Percentiles rank a stretch among this genome's conserved stretches.
Evolutionary conservation across 192 early-diverging fungal species (phyloP).

Genomic region (Backusella tuberculispora): DNA sequence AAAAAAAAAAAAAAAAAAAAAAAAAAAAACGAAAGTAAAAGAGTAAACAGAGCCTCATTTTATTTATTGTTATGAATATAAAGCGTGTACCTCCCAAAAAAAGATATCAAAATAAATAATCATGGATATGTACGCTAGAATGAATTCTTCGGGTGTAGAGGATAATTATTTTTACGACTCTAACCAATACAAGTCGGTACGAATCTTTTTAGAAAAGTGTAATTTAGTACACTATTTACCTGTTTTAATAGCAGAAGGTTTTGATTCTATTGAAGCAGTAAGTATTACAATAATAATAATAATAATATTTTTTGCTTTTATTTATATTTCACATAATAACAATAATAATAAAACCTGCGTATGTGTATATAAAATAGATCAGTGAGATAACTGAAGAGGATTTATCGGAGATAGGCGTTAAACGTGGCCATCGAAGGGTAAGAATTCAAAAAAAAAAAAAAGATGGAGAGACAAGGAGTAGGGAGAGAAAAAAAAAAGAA

Average conservation of each 20-base stretch:
- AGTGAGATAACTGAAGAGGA: conserved; percentile 44
- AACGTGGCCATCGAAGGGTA: conserved; percentile 49
- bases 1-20: not conserved
- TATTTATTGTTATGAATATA: too few species aligned
- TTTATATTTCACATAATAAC: not conserved
- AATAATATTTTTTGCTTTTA: not conserved
- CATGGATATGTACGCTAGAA: not conserved
- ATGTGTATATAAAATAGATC: conserved; percentile 26
- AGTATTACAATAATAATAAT: not conserved
- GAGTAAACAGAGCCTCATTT: too few species aligned
- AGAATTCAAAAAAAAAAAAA: conserved; percentile 6
- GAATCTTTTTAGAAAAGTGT: conserved; percentile 27
- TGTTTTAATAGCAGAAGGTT: conserved; percentile 42
- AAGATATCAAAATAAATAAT: not conserved
- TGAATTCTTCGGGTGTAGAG: conserved; percentile 14
- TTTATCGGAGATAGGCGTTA: conserved; percentile 39
- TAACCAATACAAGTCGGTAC: not conserved
- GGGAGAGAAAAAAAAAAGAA: conserved; percentile 29
- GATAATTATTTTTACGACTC: not conserved
- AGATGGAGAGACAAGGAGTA: conserved; percentile 39
- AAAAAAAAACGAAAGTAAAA: too few species aligned
- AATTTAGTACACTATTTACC: conserved; percentile 34
- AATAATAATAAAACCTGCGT: not conserved
- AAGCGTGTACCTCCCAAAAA: too few species aligned
- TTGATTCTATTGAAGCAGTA: conserved; percentile 41